Evolutionary conservation across 1,139 yeast species (phyloP), one percentile per base, ranked within the genome.

Genomic region (Candida frijolesensis): DNA sequence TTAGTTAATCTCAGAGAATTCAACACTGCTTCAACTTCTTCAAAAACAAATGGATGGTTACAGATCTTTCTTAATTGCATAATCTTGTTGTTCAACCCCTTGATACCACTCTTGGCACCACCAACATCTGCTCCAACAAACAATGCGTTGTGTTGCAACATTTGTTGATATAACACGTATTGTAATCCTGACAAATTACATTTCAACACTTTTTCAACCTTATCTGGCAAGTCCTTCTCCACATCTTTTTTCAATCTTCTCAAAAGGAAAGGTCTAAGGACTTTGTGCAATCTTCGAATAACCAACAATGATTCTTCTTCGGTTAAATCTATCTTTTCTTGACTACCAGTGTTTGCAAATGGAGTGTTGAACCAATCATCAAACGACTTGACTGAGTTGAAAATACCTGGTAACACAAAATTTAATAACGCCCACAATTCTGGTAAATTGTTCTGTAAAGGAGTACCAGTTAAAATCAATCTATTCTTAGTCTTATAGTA

Each of bases 21-120:
- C 48, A 94, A 82, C 56, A 89, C 77, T 54, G 84, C 83, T 70
- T 94, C 99, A 44, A 94, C 96, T 59, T 91, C 98, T 64, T 89
- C 97, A 68, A 90, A 94, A 14, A 94, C 98, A 73, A 87, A 94
- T 0, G 99, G 99, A 74, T 94, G 99, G 66, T 94, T 94, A 74
- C 98, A 94, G 59, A 94, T 91, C 69, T 94, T 94, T 61, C 97
- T 83, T 69, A 94, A 78, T 70, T 94, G 99, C 99, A 94, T 94
- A 51, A 94, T 83, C 64, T 91, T 91, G 63, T 91, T 90, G 65
- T 91, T 90, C 60, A 90, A 84, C 51, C 96, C 92, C 72, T 92
- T 89, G 54, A 92, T 80, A 56, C 78, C 69, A 44, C 72, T 73
- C 42, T 63, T 62, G 5, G 73, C 72, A 55, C 80, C 85, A 51